Percentiles rank a stretch among this genome's conserved stretches.
Conservation (phyloP, 2,329 filamentous ascomycete species). For the Dichotomopilus funicola region DNA sequence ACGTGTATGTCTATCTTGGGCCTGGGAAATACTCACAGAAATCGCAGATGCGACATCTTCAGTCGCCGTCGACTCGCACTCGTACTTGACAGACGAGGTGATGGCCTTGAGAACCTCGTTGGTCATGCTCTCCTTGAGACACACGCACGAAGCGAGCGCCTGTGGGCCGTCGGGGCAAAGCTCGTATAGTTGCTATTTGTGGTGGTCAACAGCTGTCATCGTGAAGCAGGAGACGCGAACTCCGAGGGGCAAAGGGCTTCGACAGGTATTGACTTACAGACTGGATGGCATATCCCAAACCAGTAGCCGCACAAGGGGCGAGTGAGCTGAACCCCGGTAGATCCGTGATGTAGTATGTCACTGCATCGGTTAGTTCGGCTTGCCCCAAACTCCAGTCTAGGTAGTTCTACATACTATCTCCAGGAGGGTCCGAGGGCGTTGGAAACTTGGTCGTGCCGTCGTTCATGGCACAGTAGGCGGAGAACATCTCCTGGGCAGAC, state of each 20-base stretch:
- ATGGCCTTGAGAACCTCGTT: slow-evolving; percentile 37
- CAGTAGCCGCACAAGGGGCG: slow-evolving; percentile 39
- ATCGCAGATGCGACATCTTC: slow-evolving; percentile 43
- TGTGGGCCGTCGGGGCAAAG: slow-evolving; percentile 41
- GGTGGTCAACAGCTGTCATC: neutral
- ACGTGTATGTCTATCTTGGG: neutral
- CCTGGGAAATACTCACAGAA: slow-evolving; percentile 13
- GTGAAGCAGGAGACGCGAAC: neutral
- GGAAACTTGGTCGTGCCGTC: slow-evolving; percentile 45
- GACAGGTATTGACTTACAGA: slow-evolving; percentile 28
- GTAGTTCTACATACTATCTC: slow-evolving; percentile 38
- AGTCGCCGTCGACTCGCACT: slow-evolving; percentile 38
- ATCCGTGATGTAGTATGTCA: slow-evolving; percentile 50
- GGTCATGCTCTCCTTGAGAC: slow-evolving; percentile 43
- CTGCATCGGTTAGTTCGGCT: slow-evolving; percentile 7
- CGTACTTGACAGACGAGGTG: slow-evolving; percentile 38
- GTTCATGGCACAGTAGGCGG: slow-evolving; percentile 46
- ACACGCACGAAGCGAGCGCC: slow-evolving; percentile 47
- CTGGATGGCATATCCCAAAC: slow-evolving; percentile 37
- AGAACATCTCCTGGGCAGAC: slow-evolving; percentile 44
- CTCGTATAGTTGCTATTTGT: slow-evolving; percentile 31
- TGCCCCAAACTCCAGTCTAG: neutral
- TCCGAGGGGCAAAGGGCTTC: no score
- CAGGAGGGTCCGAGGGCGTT: slow-evolving; percentile 39
- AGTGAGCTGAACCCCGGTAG: slow-evolving; percentile 41